Evolutionary conservation across 805 yeast genomes (phyloP).

Genomic region (Metschnikowia peoriensis): DNA sequence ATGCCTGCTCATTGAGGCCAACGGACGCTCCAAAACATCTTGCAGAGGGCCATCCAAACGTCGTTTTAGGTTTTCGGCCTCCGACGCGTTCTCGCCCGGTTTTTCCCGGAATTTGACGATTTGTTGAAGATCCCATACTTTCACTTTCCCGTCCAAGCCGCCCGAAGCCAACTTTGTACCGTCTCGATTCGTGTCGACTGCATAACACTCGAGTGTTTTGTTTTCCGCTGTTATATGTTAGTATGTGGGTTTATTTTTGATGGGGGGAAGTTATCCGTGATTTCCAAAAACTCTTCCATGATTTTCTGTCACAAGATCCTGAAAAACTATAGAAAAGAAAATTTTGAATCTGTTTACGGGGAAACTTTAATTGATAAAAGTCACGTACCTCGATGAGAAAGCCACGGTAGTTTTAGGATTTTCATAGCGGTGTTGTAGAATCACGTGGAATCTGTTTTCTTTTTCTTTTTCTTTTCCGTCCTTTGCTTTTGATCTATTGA

Average conservation of each 20-base stretch:
- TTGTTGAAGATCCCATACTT: slow-evolving; percentile 77
- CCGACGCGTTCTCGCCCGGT: neutral
- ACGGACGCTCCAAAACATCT: slow-evolving; percentile 42
- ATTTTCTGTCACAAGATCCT: too few relatives aligned
- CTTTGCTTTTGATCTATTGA: too few relatives aligned
- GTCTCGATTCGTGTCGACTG: slow-evolving; percentile 77
- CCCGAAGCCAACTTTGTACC: slow-evolving; percentile 89
- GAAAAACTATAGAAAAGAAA: too few relatives aligned
- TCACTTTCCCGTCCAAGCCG: slow-evolving; percentile 85
- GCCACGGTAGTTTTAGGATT: slow-evolving; percentile 45
- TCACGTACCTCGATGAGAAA: slow-evolving; percentile 41
- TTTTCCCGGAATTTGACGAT: slow-evolving; percentile 41
- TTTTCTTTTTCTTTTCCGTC: neutral
- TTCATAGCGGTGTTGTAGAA: slow-evolving; percentile 24
- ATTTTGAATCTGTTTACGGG: too few relatives aligned
- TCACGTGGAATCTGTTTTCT: neutral
- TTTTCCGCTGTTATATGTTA: slow-evolving; percentile 57
- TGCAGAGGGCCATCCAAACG: slow-evolving; percentile 13
- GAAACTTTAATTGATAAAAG: neutral
- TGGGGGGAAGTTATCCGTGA: slow-evolving; percentile 5
- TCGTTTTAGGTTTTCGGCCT: neutral
- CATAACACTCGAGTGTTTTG: slow-evolving; percentile 78
- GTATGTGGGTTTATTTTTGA: too few relatives aligned
- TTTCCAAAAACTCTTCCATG: neutral
- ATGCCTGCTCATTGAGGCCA: slow-evolving; percentile 91